Percentiles rank a stretch among this genome's conserved stretches.
Evolutionary conservation across 2,329 filamentous ascomycete species (phyloP).

Genomic region (Penicillium olsonii): DNA sequence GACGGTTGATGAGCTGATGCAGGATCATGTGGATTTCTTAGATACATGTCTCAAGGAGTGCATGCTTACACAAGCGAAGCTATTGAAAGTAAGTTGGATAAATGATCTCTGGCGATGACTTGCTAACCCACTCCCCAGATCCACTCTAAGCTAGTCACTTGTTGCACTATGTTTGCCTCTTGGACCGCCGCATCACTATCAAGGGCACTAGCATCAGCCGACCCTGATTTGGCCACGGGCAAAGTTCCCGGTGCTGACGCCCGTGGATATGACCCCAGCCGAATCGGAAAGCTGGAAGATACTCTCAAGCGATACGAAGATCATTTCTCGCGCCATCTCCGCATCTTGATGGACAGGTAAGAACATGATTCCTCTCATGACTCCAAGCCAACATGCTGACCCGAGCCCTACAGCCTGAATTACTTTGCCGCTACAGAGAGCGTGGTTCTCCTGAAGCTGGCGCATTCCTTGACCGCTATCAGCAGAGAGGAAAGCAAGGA

Average conservation of each 20-base stretch:
- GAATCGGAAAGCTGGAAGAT: slow-evolving; percentile 77
- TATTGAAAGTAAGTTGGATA: slow-evolving; percentile 69
- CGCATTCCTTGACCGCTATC: slow-evolving; percentile 45
- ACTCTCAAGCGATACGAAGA: slow-evolving; percentile 89
- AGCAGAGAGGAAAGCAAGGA: slow-evolving; percentile 41
- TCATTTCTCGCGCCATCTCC: slow-evolving; percentile 88
- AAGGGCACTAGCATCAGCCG: slow-evolving; percentile 78
- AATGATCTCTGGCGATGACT: neutral
- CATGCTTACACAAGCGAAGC: slow-evolving; percentile 96
- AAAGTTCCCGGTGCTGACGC: slow-evolving; percentile 32
- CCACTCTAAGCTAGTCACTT: slow-evolving; percentile 94
- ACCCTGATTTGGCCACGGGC: slow-evolving; percentile 66
- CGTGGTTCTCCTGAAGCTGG: slow-evolving; percentile 82
- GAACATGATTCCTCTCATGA: slow-evolving; percentile 2
- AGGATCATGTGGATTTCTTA: slow-evolving; percentile 96
- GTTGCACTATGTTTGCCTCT: slow-evolving; percentile 88
- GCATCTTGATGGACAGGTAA: slow-evolving; percentile 84
- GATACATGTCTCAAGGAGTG: slow-evolving; percentile 98
- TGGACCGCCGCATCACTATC: slow-evolving; percentile 81
- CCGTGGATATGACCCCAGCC: slow-evolving; percentile 57
- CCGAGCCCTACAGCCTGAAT: slow-evolving; percentile 59
- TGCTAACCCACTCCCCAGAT: slow-evolving; percentile 60
- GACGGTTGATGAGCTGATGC: slow-evolving; percentile 97
- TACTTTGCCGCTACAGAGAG: slow-evolving; percentile 98
- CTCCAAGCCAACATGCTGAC: slow-evolving; percentile 2